Base-by-base conservation (phyloP, 1,139 yeast species). In the Kodamaea derodonti region DNA sequence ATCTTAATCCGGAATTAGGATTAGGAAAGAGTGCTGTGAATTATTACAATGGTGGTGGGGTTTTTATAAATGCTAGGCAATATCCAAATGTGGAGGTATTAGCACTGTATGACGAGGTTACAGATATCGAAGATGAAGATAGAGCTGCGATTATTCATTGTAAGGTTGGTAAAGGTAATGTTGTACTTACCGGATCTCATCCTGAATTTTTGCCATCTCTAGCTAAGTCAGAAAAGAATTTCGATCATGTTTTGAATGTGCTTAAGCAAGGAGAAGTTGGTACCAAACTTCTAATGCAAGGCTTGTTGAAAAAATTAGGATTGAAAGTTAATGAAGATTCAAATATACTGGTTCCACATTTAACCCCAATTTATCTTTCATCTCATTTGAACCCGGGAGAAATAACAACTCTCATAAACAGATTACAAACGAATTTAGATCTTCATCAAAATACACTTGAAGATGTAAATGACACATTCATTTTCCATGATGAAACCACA, bases 31-130 rank as follows among this genome's bases (percentile, higher is more conserved):
- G 6, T 12, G 9, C 7, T 24, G 50, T 42, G 32, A 58, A 61
- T 34, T 86, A 84, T 54, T 84, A 79, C 55, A 88, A 92, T 48
- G 98, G 98, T 1, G 98, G 98, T 9, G 84, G 87, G 2, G 70
- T 83, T 12, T 92, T 92, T 59, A 79, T 80, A 7, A 82, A 86
- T 56, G 90, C 95, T 0, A 75, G 78, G 6, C 60, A 65, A 32
- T 70, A 65, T 43, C 61, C 67, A 8, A 72, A 76, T 31, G 86
- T 84, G 2, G 80, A 84, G 43, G 75, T 90, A 0, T 59, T 92
- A 33, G 96, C 96, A 0, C 57, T 70, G 6, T 92, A 85, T 51
- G 52, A 52, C 1, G 81, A 72, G 1, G 51, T 56, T 0, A 56
- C 64, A 1, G 76, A 71, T 12, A 58, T 62, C 14, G 60, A 54